Evolutionary conservation across 2,329 filamentous ascomycete genomes (phyloP).

Genomic region (Pseudogymnoascus sp.): DNA sequence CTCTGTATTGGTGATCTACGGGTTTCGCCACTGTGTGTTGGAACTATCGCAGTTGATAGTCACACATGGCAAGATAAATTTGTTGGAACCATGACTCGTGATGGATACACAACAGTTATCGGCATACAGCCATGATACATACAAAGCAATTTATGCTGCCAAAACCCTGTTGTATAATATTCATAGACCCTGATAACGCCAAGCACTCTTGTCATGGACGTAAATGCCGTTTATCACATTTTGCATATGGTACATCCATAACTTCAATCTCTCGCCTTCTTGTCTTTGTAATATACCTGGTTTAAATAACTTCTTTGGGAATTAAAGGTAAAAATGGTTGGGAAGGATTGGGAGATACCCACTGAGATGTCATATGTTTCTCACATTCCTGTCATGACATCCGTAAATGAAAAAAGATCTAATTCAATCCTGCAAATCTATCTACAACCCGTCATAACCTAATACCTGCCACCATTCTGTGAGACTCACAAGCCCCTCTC

Average conservation of each 20-base stretch:
- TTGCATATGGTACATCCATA: neutral
- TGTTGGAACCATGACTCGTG: neutral
- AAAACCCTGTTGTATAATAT: neutral
- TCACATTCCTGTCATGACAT: no score
- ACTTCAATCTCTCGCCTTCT: neutral
- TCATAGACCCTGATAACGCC: neutral
- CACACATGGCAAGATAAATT: neutral
- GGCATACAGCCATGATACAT: neutral
- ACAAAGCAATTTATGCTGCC: neutral
- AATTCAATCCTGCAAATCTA: no score
- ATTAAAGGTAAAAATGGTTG: no score
- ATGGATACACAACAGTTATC: neutral
- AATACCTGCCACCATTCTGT: neutral
- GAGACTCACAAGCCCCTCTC: constrained; percentile 19
- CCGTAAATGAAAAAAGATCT: no score
- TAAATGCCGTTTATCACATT: neutral
- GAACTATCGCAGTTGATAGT: neutral
- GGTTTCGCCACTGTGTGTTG: neutral
- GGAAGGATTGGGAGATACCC: no score
- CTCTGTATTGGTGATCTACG: neutral
- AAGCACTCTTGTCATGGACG: neutral
- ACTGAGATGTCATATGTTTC: no score
- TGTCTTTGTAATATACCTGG: neutral
- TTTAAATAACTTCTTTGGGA: no score
- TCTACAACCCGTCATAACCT: no score